Evolutionary conservation across 441 rosid genomes (phyloP), one percentile per base, ranked within the genome.

Genomic region (Adansonia madagascariensis): DNA sequence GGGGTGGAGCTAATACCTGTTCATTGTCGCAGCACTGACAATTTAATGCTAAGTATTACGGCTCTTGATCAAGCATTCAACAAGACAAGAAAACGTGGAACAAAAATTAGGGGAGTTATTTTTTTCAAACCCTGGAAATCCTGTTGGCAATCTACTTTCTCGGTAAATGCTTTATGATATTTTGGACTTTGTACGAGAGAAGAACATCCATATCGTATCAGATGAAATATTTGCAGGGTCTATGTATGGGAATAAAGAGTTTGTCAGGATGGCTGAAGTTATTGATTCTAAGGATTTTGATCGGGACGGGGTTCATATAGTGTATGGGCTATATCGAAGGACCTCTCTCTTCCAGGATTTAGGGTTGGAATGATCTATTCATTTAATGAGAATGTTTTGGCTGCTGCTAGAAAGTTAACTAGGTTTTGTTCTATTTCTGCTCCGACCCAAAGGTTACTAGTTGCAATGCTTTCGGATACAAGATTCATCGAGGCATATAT

Each of bases 141-240:
- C 98, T 56, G 96, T 92, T 71, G 99, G 99, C 73, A 91, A 87
- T 84, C n/a, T 95, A 67, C 75, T 93, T 47, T 85, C 91, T 4
- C 82, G 89, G 24, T 90, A 93, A 78, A 88, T 80, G 17, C 91
- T 95, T 53, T 83, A 73, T 66, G 84, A 80, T 60, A 79, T 93
- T 78, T 56, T 91, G 76, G 87, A 79, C 75, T 93, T 95, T 86
- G 99, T 92, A 22, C 89, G 75, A 52, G 89, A 92, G 86, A 93
- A 93, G 67, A 92, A 92, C 78, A 92, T 93, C 66, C 98, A 92
- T 81, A 85, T 95, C 31, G 90, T 93, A 73, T 92, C 89, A 47
- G 98, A 95, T 69, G 98, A 95, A 85, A 92, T 95, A 80, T 93
- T 87, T 66, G 94, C 92, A 0, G 99, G 97, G 12, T 90, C 97